Percentiles rank a stretch among this genome's conserved stretches.
Evolutionary conservation across 2,329 filamentous ascomycete genomes (phyloP).

Genomic region (Claviceps cyperi): DNA sequence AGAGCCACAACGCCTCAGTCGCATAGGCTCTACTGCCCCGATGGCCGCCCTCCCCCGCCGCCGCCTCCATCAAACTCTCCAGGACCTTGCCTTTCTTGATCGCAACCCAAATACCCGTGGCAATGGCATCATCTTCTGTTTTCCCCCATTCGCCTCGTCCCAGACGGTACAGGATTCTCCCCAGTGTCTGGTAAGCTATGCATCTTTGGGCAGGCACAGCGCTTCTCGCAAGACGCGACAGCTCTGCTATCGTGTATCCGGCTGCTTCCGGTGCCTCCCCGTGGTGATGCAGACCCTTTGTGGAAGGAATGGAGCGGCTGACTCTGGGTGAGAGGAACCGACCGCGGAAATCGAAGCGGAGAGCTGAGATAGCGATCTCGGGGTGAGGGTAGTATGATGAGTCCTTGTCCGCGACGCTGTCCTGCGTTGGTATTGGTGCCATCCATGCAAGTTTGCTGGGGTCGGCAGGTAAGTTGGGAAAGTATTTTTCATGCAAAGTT

Average conservation of each 20-base stretch:
- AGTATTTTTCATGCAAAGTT: constrained; percentile 84
- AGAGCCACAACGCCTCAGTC: constrained; percentile 79
- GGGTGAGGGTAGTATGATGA: constrained; percentile 74
- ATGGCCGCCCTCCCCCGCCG: constrained; percentile 54
- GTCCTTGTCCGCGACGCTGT: constrained; percentile 49
- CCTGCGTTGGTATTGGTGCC: constrained; percentile 51
- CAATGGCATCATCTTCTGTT: constrained; percentile 40
- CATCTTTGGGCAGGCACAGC: constrained; percentile 77
- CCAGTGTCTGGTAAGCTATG: constrained; percentile 81
- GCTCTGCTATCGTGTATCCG: constrained; percentile 81
- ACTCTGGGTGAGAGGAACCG: constrained; percentile 62
- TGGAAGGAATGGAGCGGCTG: constrained; percentile 59
- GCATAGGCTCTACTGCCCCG: constrained; percentile 72
- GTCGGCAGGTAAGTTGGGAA: constrained; percentile 73
- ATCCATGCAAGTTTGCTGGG: constrained; percentile 85
- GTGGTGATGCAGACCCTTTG: constrained; percentile 82
- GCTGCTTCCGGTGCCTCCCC: constrained; percentile 84
- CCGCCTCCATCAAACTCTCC: constrained; percentile 63
- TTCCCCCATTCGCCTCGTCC: constrained; percentile 59
- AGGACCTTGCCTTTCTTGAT: constrained; percentile 65
- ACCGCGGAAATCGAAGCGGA: constrained; percentile 84
- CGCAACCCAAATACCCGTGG: constrained; percentile 69
- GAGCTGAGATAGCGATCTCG: constrained; percentile 54
- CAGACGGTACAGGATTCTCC: constrained; percentile 69
- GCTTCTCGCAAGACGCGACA: constrained; percentile 67